Percentiles rank a stretch among this genome's conserved stretches.
Evolutionary conservation across 768 basidiomycete genomes (phyloP).

Genomic region (Auricularia auricula-judae): DNA sequence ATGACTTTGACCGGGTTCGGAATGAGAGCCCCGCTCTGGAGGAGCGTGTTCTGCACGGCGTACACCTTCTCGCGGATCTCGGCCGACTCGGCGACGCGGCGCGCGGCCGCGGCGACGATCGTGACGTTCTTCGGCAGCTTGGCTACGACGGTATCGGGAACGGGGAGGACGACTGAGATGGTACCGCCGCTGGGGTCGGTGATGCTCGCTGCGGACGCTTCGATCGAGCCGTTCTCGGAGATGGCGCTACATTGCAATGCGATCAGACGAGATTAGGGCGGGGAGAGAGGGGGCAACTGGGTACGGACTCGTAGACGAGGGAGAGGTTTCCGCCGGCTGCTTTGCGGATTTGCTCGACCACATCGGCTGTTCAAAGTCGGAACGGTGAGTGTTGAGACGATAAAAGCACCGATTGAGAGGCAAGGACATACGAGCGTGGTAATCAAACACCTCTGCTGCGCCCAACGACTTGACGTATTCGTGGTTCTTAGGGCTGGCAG

Average conservation of each 20-base stretch:
- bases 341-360: constrained; percentile 5
- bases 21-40: neutral
- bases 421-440: constrained; percentile 1
- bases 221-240: constrained; percentile 9
- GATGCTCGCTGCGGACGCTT: constrained; percentile 4
- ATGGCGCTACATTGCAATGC: constrained; percentile 3
- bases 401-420: neutral
- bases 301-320: constrained; percentile 10
- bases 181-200: neutral
- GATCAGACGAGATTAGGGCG: neutral
- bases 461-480: constrained; percentile 12
- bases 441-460: constrained; percentile 6
- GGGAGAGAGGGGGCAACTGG: neutral
- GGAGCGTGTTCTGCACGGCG: neutral
- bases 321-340: constrained; percentile 8
- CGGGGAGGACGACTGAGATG: neutral
- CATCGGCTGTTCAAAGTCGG: neutral
- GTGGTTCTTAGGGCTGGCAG: constrained; percentile 12
- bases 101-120: constrained; percentile 4
- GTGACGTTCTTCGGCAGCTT: constrained; percentile 1
- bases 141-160: neutral
- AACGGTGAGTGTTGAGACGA: no score
- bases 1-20: constrained; percentile 8
- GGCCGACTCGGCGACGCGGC: neutral
- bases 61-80: constrained; percentile 3